Evolutionary conservation across 306 rosid genomes (phyloP), one percentile per base, ranked within the genome.

Genomic region (Lathyrus sativus): DNA sequence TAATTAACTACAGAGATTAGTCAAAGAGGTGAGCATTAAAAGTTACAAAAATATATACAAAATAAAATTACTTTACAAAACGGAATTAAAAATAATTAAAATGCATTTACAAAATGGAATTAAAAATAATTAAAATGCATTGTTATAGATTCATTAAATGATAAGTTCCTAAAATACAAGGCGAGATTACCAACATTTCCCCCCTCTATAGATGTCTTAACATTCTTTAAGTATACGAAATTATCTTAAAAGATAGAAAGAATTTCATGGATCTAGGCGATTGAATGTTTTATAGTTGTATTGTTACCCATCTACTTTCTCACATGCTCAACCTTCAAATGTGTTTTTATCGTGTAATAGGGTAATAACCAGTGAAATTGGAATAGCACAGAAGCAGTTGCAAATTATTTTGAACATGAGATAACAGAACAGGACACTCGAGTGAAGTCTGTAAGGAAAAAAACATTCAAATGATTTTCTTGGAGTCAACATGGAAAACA

Each of bases 161-260:
- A 24, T 42, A 42, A 66, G 70, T n/a, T 74, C 22, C 44, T 17
- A 49, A 62, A 72, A 61, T 48, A 60, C 31, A 44, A 44, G 38
- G 57, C 70, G 43, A 51, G 19, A 50, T 58, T 62, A 28, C 35
- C 67, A 31, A 31, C 15, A 31, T 37, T 62, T 48, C 9, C 64
- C 64, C 35, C 54, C 17, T 48, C 11, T 49, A 5, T 35, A 35
- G 38, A 39, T 12, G 19, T 24, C 28, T 13, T 28, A 61, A 48
- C 22, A 46, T 59, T 35, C 38, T 26, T 42, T 7, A 26, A 13
- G 15, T 9, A 70, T 6, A 56, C 11, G 6, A 43, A 56, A 42
- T 29, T 8, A 17, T 22, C 42, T 17, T 53, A 53, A 53, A 9
- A 38, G 1, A 19, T 19, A 19, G 38, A 42, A 41, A 28, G 2